These are phyloP conservation scores for Aspergillus ostianus DNA, from an alignment of 495 filamentous ascomycete species.

Conservation along the genomic window DNA sequence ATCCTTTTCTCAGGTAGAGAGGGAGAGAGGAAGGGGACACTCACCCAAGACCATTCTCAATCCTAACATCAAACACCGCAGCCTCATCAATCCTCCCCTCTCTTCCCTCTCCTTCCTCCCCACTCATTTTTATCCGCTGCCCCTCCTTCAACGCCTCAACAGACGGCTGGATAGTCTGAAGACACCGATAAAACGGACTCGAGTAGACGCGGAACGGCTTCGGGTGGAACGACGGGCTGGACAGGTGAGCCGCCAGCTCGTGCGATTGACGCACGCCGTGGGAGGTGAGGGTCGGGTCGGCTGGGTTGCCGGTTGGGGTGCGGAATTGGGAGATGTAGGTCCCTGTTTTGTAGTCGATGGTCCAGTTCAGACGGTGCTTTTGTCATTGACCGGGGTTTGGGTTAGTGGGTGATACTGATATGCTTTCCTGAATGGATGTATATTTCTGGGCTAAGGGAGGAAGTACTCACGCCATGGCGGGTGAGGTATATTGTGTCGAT, in stretches of 20 bases:
- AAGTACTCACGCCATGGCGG: constrained; percentile 73
- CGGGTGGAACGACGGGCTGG: constrained; percentile 61
- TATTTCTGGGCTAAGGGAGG: constrained; percentile 5
- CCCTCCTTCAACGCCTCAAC: constrained; percentile 51
- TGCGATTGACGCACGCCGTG: constrained; percentile 83
- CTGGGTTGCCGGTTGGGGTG: constrained; percentile 79
- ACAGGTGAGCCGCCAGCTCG: constrained; percentile 68
- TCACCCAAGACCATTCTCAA: constrained; percentile 74
- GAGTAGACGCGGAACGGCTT: constrained; percentile 67
- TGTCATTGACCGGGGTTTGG: constrained; percentile 4
- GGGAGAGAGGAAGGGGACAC: constrained; percentile 1
- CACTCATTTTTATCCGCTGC: constrained; percentile 7
- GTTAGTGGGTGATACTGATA: background rate
- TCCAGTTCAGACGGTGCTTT: constrained; percentile 89
- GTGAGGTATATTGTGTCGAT: constrained; percentile 82
- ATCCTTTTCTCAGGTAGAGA: background rate
- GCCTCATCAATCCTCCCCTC: constrained; percentile 7
- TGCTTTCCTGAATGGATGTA: no score
- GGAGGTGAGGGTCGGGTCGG: constrained; percentile 82
- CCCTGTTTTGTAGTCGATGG: constrained; percentile 74
- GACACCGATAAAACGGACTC: constrained; percentile 86
- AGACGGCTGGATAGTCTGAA: constrained; percentile 79
- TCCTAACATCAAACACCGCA: constrained; percentile 51
- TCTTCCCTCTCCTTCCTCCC: background rate
- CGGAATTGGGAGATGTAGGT: constrained; percentile 63